phyloP scores from a whole-genome alignment of 2,329 filamentous ascomycete genomes.

The Phaeosphaeria sp. region DNA sequence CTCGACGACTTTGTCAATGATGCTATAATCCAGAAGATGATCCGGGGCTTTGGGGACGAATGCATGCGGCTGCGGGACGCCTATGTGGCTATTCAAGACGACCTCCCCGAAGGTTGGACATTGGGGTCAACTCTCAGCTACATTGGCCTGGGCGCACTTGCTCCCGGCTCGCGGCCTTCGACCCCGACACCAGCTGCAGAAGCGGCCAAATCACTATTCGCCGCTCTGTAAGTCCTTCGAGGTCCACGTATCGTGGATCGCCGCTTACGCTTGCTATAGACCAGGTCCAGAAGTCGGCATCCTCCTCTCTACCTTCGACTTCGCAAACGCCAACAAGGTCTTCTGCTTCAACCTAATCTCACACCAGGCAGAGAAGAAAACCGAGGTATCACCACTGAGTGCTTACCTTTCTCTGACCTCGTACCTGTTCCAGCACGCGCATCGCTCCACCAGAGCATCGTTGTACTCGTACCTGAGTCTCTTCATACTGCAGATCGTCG shows the following conservation, averaged over 20 bases:
- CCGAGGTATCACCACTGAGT: constrained; percentile 75
- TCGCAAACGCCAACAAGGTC: constrained; percentile 91
- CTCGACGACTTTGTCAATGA: constrained; percentile 97
- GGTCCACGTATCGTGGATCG: not conserved
- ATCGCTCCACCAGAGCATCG: constrained; percentile 78
- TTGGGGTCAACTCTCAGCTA: constrained; percentile 80
- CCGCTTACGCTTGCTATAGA: constrained; percentile 55
- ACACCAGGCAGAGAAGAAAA: constrained; percentile 65
- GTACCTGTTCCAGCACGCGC: constrained; percentile 91
- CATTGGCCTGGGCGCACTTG: constrained; percentile 78
- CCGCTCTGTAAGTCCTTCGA: constrained; percentile 67
- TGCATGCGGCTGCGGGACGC: constrained; percentile 72
- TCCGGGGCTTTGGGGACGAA: constrained; percentile 75
- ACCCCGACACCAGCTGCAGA: constrained; percentile 72
- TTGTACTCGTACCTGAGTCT: constrained; percentile 86
- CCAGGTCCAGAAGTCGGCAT: constrained; percentile 81
- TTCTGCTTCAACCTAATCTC: constrained; percentile 87
- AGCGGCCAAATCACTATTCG: constrained; percentile 81
- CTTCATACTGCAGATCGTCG: constrained; percentile 82
- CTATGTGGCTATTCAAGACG: constrained; percentile 88
- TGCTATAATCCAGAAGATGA: constrained; percentile 80
- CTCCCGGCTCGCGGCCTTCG: constrained; percentile 69
- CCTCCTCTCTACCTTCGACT: constrained; percentile 88
- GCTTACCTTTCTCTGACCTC: constrained; percentile 88
- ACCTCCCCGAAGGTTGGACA: constrained; percentile 88